A percentile compares a stretch with the other conserved stretches of the same genome.
These are phyloP conservation scores for Polyporus tsugae DNA, from an alignment of 1,284 basidiomycete genomes.

Conservation along the genomic window DNA sequence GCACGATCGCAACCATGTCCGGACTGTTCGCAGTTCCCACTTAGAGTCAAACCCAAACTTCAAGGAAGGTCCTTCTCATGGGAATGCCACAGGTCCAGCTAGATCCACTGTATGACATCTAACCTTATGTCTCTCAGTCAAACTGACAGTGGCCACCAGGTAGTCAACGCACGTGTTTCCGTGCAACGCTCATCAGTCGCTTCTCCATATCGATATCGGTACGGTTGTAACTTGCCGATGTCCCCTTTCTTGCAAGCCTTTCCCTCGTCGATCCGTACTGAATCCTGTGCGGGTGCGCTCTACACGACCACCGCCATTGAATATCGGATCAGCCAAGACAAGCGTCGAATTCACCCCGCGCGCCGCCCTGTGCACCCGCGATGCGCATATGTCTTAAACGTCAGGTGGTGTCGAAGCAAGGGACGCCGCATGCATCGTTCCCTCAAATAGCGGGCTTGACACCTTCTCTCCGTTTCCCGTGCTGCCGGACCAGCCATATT, in stretches of 20 bases:
- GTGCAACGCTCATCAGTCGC: slow-evolving; percentile 23
- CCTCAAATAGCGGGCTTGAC: slow-evolving; percentile 28
- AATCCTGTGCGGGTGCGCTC: background rate
- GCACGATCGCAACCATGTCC: background rate
- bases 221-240: background rate
- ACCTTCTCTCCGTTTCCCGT: slow-evolving; percentile 22
- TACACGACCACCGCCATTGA: background rate
- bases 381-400: background rate
- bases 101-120: background rate
- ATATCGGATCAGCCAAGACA: background rate
- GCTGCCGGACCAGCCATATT: slow-evolving; percentile 33
- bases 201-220: background rate
- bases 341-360: background rate
- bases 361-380: background rate
- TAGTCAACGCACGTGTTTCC: slow-evolving; percentile 16
- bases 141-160: slow-evolving; percentile 4
- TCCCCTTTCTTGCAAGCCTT: background rate
- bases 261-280: slow-evolving; percentile 17
- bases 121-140: background rate
- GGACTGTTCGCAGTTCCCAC: background rate
- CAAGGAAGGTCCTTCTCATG: background rate
- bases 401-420: slow-evolving; percentile 30
- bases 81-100: background rate
- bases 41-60: background rate
- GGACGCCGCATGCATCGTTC: slow-evolving; percentile 17